These are phyloP conservation scores for Dianthus caryophyllus DNA, from an alignment of 148 eudicot genomes.

Conservation along the genomic window DNA sequence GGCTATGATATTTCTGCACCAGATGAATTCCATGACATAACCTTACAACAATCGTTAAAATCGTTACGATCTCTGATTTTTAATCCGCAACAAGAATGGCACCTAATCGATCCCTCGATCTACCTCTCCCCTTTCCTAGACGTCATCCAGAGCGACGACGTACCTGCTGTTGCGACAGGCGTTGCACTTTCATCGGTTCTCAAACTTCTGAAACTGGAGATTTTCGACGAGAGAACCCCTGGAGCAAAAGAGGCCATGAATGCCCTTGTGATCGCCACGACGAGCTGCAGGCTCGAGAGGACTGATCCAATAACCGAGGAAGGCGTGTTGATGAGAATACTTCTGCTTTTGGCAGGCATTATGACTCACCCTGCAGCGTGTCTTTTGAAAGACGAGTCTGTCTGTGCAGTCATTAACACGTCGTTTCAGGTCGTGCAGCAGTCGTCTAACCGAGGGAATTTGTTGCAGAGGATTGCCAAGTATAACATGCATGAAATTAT, in stretches of 20 bases:
- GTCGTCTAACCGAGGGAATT: constrained; percentile 50
- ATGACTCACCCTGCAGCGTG: constrained; percentile 62
- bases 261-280: constrained; percentile 46
- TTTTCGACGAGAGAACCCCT: constrained; percentile 66
- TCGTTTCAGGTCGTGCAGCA: constrained; percentile 81
- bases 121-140: constrained; percentile 81
- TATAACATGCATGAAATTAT: constrained; percentile 75
- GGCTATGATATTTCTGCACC: constrained; percentile 30
- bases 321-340: constrained; percentile 62
- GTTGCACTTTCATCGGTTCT: constrained; percentile 62
- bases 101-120: constrained; percentile 57
- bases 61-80: constrained; percentile 65
- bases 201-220: constrained; percentile 52
- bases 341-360: constrained; percentile 40
- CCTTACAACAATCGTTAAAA: constrained; percentile 56
- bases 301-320: constrained; percentile 52
- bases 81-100: constrained; percentile 82
- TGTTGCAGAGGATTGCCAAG: constrained; percentile 63
- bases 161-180: constrained; percentile 71
- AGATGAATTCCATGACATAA: constrained; percentile 45
- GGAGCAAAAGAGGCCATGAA: constrained; percentile 67
- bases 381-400: constrained; percentile 52
- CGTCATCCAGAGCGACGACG: constrained; percentile 71
- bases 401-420: constrained; percentile 71
- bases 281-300: constrained; percentile 68